Conservation (phyloP, 2,329 filamentous ascomycete species). For the Ceratocystis diversiconidia region DNA sequence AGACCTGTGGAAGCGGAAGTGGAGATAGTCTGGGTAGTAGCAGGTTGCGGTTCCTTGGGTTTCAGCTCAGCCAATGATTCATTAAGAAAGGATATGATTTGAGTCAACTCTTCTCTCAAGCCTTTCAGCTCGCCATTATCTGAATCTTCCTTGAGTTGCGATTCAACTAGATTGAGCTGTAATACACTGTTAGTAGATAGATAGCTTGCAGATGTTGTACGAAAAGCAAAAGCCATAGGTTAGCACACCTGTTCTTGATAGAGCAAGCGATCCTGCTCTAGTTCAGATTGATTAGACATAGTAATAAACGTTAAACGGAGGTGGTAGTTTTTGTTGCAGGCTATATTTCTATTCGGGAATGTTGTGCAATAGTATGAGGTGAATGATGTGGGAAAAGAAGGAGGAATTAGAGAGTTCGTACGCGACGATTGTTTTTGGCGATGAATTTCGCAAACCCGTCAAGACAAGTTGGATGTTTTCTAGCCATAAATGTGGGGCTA, state of each 20-base stretch:
- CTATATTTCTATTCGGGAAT: not conserved
- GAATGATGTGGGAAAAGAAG: not conserved
- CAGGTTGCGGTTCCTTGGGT: conserved; percentile 31
- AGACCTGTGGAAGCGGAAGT: conserved; percentile 33
- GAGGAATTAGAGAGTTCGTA: not conserved
- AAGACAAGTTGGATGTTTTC: not conserved
- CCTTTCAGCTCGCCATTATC: conserved; percentile 63
- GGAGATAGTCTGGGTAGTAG: conserved; percentile 33
- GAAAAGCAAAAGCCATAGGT: not conserved
- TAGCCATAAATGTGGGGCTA: not conserved
- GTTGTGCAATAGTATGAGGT: not conserved
- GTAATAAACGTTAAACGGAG: not conserved
- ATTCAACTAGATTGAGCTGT: conserved; percentile 63
- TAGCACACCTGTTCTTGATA: conserved; percentile 42
- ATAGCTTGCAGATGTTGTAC: conserved; percentile 18
- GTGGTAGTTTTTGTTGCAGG: not conserved
- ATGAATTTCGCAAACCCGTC: not conserved
- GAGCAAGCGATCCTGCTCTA: conserved; percentile 39
- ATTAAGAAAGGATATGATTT: conserved; percentile 66
- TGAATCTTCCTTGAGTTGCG: conserved; percentile 65
- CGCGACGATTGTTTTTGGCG: not conserved
- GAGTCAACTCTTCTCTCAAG: conserved; percentile 67
- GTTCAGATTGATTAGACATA: conserved; percentile 21
- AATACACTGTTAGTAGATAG: conserved; percentile 13
- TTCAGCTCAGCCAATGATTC: conserved; percentile 70